Conservation (phyloP, 2,329 filamentous ascomycete species). For the Akanthomyces muscarius region DNA sequence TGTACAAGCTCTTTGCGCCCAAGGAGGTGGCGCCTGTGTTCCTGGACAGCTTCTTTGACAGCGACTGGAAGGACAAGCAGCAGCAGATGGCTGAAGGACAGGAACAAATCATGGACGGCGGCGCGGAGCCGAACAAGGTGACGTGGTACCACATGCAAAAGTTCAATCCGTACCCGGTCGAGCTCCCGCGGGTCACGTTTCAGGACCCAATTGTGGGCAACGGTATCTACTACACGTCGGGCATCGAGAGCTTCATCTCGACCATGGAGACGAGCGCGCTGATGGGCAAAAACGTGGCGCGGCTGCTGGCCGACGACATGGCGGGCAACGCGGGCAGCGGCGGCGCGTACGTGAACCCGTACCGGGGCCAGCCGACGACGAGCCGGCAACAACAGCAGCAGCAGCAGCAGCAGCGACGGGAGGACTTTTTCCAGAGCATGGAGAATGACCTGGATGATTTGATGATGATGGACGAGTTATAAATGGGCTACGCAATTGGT, state of each 20-base stretch:
- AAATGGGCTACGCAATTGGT: not conserved
- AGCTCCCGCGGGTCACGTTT: conserved; percentile 81
- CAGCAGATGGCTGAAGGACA: conserved; percentile 30
- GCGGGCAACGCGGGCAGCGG: conserved; percentile 24
- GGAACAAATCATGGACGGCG: conserved; percentile 27
- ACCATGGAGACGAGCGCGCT: conserved; percentile 96
- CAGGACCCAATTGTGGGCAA: conserved; percentile 69
- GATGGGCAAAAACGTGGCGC: conserved; percentile 83
- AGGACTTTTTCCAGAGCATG: conserved; percentile 20
- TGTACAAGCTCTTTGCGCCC: conserved; percentile 65
- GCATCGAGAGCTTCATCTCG: conserved; percentile 89
- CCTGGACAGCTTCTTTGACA: conserved; percentile 49
- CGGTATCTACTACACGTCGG: conserved; percentile 66
- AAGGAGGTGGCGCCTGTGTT: conserved; percentile 49
- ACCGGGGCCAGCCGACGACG: not conserved
- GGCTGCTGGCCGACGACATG: conserved; percentile 61
- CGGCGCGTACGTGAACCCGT: conserved; percentile 12
- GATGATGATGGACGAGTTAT: conserved; percentile 21
- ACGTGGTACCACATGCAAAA: conserved; percentile 74
- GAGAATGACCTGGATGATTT: conserved; percentile 15
- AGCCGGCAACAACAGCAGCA: not conserved
- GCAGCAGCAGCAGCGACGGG: not conserved
- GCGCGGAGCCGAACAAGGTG: conserved; percentile 39
- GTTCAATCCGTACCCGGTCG: conserved; percentile 83
- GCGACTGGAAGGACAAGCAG: conserved; percentile 42